Base-by-base conservation (phyloP, 805 yeast genomes). In the Monosporozyma servazzii region DNA sequence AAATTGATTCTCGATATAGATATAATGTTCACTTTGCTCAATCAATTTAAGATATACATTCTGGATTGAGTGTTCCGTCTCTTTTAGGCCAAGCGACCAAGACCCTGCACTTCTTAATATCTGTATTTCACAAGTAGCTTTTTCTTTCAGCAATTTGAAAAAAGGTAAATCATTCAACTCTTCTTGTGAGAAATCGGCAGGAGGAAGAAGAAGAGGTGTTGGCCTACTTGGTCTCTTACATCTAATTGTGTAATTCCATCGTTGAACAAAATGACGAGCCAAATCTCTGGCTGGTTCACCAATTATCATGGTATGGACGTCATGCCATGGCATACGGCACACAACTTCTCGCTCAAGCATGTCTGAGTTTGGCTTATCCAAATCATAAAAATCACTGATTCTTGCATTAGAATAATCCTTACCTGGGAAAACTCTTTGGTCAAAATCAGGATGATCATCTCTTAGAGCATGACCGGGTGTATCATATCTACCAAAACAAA, bases 321-420 rank as follows among this genome's bases (percentile, higher is more conserved):
- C 99, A 68, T 93, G 99, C 99, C 99, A 93, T 9, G 99, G 99
- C 99, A 93, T 93, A 60, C 99, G 79, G 2, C 99, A 98, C 20
- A 79, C 76, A 18, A 67, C 67, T 15, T 77, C 73, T 54, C 99
- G 77, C 66, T 93, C 95, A 63, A 88, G 88, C 93, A 91, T 85
- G 21, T 88, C 87, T 48, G 88, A 95, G 61, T 83, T 88, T 2
- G 99, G 98, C 58, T 82, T 80, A 56, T 89, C 88, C 52, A 93
- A 74, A 3, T 77, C 83, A 62, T 66, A 78, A 65, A 93, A 93
- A 66, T 93, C 99, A 60, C 84, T 84, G 15, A 86, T 88, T 56
- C 99, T 78, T 2, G 99, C 96, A 65, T 93, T 93, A 0, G 98
- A 90, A 66, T 93, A 93, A 69, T 93, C 99, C 62, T 93, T 93